phyloP scores from a whole-genome alignment of 164 flowering plant genomes.

The Aristolochia fimbriata region DNA sequence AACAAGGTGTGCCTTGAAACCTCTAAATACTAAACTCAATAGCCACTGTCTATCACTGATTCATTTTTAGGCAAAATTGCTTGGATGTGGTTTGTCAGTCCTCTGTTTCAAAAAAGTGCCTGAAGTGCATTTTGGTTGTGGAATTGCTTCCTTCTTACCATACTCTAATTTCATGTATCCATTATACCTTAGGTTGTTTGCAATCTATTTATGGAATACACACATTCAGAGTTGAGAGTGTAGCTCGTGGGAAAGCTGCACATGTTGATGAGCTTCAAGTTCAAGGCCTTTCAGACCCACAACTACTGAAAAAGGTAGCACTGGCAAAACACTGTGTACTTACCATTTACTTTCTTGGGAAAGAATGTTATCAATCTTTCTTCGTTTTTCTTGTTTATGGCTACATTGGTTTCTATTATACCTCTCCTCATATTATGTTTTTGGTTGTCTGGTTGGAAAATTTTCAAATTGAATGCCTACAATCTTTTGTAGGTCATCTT shows the following conservation, averaged over 20 bases:
- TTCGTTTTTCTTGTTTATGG: too few relatives aligned
- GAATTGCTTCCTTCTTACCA: neutral
- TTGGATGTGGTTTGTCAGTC: neutral
- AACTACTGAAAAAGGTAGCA: slow-evolving; percentile 52
- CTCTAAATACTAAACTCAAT: neutral
- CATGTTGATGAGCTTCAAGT: slow-evolving; percentile 78
- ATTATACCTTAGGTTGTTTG: slow-evolving; percentile 58
- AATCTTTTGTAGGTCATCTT: slow-evolving; percentile 75
- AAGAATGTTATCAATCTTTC: neutral
- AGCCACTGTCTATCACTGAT: neutral
- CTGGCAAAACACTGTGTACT: neutral
- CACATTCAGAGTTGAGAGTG: slow-evolving; percentile 63
- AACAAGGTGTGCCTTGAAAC: slow-evolving; percentile 48
- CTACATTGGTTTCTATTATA: too few relatives aligned
- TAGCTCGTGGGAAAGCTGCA: slow-evolving; percentile 65
- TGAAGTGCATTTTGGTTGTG: neutral
- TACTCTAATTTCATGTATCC: neutral
- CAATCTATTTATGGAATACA: slow-evolving; percentile 61
- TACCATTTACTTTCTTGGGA: too few relatives aligned
- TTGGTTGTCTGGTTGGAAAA: neutral
- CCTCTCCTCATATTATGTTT: too few relatives aligned
- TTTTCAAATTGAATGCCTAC: neutral
- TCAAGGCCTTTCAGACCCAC: slow-evolving; percentile 70
- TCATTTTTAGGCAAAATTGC: neutral
- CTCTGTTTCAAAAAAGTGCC: neutral